A percentile compares a stretch with the other conserved stretches of the same genome.
These are phyloP conservation scores for Diplodia scrobiculata DNA, from an alignment of 2,329 filamentous ascomycete genomes.

Conservation along the genomic window DNA sequence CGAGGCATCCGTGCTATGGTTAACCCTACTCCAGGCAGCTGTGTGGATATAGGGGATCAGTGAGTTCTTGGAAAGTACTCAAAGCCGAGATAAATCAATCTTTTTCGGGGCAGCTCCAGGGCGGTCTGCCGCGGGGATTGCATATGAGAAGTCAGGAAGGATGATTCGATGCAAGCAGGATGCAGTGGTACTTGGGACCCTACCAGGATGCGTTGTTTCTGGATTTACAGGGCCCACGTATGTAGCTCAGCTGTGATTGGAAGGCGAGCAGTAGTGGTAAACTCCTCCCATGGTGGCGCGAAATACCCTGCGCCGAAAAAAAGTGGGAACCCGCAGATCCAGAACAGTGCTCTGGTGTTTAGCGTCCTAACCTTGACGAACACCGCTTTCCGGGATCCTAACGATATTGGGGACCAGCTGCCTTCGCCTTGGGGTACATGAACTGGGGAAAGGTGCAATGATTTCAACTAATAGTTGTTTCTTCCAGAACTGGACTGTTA, in stretches of 20 bases:
- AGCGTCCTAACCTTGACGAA: too few species aligned
- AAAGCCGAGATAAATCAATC: background rate
- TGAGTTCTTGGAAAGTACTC: background rate
- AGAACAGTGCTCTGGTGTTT: background rate
- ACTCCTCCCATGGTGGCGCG: too few species aligned
- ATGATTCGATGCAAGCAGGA: background rate
- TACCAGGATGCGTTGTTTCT: background rate
- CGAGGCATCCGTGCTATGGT: background rate
- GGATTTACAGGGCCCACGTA: background rate
- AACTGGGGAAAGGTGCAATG: too few species aligned
- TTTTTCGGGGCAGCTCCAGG: too few species aligned
- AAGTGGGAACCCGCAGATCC: background rate
- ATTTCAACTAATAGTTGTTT: too few species aligned
- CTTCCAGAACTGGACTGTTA: too few species aligned
- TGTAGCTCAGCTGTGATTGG: background rate
- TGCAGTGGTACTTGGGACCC: background rate
- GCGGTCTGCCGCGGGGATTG: background rate
- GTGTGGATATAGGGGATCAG: background rate
- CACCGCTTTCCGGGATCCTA: background rate
- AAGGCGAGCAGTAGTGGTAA: background rate
- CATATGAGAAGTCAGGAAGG: background rate
- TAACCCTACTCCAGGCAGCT: background rate
- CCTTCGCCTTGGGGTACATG: background rate
- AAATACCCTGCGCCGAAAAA: background rate
- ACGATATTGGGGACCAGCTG: background rate